Base-by-base conservation (phyloP, 1,284 basidiomycete genomes). In the Kwoniella shivajii region DNA sequence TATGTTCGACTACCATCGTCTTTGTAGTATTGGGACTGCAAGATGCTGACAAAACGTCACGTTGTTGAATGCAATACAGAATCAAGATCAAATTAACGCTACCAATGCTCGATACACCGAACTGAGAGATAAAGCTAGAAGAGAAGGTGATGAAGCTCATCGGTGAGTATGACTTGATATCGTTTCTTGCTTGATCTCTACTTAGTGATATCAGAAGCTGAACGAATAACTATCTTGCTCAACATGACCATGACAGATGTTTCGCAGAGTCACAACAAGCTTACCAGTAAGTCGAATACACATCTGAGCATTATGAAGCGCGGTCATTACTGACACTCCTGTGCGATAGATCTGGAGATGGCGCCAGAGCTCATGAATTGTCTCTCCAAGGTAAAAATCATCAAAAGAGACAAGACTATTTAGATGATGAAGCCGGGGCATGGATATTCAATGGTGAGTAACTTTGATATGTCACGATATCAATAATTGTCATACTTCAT, bases 371-470 rank as follows among this genome's bases (percentile, higher is more conserved):
- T 11, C 94, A 97, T 78, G 82, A 88, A 60, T 82, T 97, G 31
- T 90, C 88, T 10, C 84, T 87, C 62, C 74, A 93, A 76, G 95
- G 92, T 7, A 91, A 94, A 75, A 78, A 80, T 48, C 90, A 95
- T 75, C 86, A 93, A 77, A 71, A 78, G 13, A 83, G 85, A 69
- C 93, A 93, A 88, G 87, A 90, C 63, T 76, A 83, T 46, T 78
- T 94, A 63, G 94, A 99, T 75, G 83, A 83, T 60, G 80, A 96
- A 76, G 96, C 95, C 1, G 86, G 87, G 56, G 84, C 88, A 50
- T 95, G 90, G 90, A 96, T 98, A 64, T 98, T 88, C 74, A 78
- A 80, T 56, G 85, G 90, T 92, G 64, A 60, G 74, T 69, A 2
- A n/a, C n/a, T n/a, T n/a, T n/a, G 26, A 9, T 20, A 20, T n/a